Base-by-base conservation (phyloP, 2,329 filamentous ascomycete species). In the Aspergillus ochraceus region DNA sequence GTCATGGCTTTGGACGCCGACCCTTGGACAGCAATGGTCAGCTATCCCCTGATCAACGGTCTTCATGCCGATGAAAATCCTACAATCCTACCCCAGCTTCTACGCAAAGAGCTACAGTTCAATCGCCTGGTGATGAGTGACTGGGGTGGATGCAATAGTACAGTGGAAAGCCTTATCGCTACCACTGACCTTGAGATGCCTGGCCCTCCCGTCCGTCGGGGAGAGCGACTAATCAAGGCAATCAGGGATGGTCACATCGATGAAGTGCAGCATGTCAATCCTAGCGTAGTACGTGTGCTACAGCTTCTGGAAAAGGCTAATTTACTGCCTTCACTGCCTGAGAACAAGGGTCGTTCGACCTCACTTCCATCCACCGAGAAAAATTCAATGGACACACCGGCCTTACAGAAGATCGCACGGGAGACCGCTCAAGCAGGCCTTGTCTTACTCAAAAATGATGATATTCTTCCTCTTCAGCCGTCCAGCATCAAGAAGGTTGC, bases 1-100 rank as follows among this genome's bases (percentile, higher is more conserved):
- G 83, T 87, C 70, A 81, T 88, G 57, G 84, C 84, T 0, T 76
- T 87, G 52, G 80, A 85, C 29, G 81, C 80, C 4, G 80, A 82
- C 30, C 82, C 84, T 2, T 80, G 80, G 66, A 81, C 83, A 53
- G 71, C 85, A n/a, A 87, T 87, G 85, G 84, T 82, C 14, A 78
- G 83, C 4, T 87, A 87, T 66, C 86, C 86, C 62, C 79, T 81
- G 63, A 71, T 84, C 55, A 86, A 85, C 67, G 83, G 83, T 3
- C 71, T 75, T 17, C 78, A 80, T 66, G 76, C 70, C 4, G 77
- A 75, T 54, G 77, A 80, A 64, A 76, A 72, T 26, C 64, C 71
- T 22, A 63, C 64, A 22, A 65, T 79, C 11, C 68, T 80, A 24
- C 68, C 73, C 50, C 74, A 77, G 59, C 72, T 80, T 29, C 64